Evolutionary conservation across 352 stramenopile genomes (phyloP).

Genomic region (Sclerospora graminicola): DNA sequence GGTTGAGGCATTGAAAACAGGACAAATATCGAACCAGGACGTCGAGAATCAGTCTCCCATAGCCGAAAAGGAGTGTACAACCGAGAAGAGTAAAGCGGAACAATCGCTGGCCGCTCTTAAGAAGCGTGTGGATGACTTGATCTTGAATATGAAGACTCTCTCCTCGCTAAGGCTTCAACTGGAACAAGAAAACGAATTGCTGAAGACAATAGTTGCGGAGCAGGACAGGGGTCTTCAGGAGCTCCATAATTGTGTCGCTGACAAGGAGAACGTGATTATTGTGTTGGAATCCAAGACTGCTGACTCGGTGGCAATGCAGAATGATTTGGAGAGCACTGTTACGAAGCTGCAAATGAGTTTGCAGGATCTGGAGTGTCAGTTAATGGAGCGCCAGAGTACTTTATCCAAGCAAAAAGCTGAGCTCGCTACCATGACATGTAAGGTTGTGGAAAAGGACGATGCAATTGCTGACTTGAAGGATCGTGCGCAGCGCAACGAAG

Average conservation of each 20-base stretch:
- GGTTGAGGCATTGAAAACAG: conserved; percentile 15
- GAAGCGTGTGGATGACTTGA: conserved; percentile 12
- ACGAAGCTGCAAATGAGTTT: conserved; percentile 9
- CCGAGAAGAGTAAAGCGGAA: conserved; percentile 13
- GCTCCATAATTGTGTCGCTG: conserved; percentile 6
- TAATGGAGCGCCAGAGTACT: conserved; percentile 6
- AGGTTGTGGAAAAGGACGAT: conserved; percentile 8
- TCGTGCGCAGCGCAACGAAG: conserved; percentile 8
- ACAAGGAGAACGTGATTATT: conserved; percentile 13
- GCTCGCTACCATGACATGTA: conserved; percentile 7
- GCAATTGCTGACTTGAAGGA: conserved; percentile 17
- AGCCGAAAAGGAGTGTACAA: conserved; percentile 10
- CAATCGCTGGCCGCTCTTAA: conserved; percentile 13
- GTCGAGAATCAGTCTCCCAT: conserved; percentile 11
- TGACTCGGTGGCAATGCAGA: conserved; percentile 5
- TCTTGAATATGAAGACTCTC: conserved; percentile 1
- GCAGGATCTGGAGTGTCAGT: conserved; percentile 10
- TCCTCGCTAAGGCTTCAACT: conserved; percentile 9
- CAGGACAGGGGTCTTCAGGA: conserved; percentile 9
- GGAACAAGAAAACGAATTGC: conserved; percentile 10
- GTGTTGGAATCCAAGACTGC: conserved; percentile 6
- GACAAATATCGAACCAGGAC: conserved; percentile 20
- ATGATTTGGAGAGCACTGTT: conserved; percentile 6
- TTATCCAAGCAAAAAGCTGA: conserved; percentile 9
- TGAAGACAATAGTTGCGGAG: conserved; percentile 7